These are phyloP conservation scores for Marasmius oreades DNA, from an alignment of 1,284 basidiomycete genomes.

Conservation along the genomic window DNA sequence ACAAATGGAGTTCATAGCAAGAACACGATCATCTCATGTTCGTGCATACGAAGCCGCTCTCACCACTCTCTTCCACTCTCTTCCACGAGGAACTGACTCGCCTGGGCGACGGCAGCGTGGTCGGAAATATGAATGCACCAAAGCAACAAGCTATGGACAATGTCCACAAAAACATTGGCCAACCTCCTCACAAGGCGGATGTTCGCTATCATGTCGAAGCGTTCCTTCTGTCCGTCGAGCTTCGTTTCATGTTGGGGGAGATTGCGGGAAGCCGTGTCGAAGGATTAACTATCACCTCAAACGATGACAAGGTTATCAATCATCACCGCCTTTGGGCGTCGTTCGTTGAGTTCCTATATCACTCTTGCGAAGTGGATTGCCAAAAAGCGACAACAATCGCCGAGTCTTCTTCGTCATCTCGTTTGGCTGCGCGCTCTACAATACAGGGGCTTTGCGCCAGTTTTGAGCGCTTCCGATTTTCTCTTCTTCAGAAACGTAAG, in stretches of 20 bases:
- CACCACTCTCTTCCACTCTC: constrained; percentile 37
- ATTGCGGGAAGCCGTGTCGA: constrained; percentile 10
- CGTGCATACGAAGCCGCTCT: constrained; percentile 47
- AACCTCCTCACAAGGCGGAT: constrained; percentile 14
- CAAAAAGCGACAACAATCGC: constrained; percentile 35
- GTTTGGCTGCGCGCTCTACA: constrained; percentile 27
- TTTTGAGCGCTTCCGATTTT: constrained; percentile 12
- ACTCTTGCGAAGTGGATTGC: constrained; percentile 39
- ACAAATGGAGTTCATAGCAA: constrained; percentile 28
- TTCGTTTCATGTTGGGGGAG: constrained; percentile 24
- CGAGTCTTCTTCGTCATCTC: constrained; percentile 30
- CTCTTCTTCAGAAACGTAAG: constrained; percentile 4
- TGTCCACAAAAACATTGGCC: constrained; percentile 24
- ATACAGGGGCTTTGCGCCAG: constrained; percentile 3
- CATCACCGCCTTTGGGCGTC: constrained; percentile 29
- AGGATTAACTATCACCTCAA: constrained; percentile 12
- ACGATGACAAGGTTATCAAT: constrained; percentile 13
- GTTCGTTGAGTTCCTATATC: constrained; percentile 37
- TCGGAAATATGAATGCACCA: constrained; percentile 26
- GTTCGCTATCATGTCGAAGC: constrained; percentile 14
- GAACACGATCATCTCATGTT: constrained; percentile 39
- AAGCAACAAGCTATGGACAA: constrained; percentile 37
- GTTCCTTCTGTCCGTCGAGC: constrained; percentile 24
- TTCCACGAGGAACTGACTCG: constrained; percentile 37
- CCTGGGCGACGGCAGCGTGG: constrained; percentile 18